Conservation (phyloP, 257 asterid genomes). For the Jacaranda copaia region DNA sequence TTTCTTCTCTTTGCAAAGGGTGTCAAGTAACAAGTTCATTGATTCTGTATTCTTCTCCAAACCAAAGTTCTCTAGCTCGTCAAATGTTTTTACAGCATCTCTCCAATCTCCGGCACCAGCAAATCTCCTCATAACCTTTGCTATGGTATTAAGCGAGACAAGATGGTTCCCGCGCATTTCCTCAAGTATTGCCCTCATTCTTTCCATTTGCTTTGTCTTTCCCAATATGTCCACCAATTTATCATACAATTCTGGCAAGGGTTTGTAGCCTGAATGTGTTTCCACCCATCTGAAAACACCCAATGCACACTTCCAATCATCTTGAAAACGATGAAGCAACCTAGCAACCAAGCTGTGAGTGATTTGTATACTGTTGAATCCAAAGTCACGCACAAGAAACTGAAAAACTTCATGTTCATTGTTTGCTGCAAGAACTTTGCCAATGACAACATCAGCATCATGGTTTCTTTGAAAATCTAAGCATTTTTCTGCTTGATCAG, state of each 20-base stretch:
- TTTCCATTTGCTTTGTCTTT: slow-evolving; percentile 41
- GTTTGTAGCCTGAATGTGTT: slow-evolving; percentile 53
- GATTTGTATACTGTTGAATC: slow-evolving; percentile 48
- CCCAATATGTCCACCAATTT: slow-evolving; percentile 84
- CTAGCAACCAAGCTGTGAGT: slow-evolving; percentile 53
- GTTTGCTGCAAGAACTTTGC: slow-evolving; percentile 50
- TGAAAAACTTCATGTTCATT: slow-evolving; percentile 56
- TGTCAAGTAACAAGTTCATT: slow-evolving; percentile 81
- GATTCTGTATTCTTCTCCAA: slow-evolving; percentile 71
- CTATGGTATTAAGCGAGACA: slow-evolving; percentile 64
- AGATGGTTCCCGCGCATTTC: slow-evolving; percentile 56
- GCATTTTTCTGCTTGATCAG: slow-evolving; percentile 37
- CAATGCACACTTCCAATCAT: slow-evolving; percentile 84
- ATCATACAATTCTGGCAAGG: slow-evolving; percentile 64
- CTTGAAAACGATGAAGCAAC: slow-evolving; percentile 78
- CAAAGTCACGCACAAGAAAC: slow-evolving; percentile 54
- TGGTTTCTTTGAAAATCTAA: slow-evolving; percentile 35
- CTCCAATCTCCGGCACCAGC: slow-evolving; percentile 86
- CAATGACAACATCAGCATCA: slow-evolving; percentile 55
- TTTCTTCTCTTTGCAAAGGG: slow-evolving; percentile 75
- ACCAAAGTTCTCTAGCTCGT: slow-evolving; percentile 66
- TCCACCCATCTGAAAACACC: slow-evolving; percentile 85
- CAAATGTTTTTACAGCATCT: slow-evolving; percentile 68
- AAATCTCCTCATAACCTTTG: slow-evolving; percentile 81
- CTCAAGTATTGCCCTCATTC: slow-evolving; percentile 41